A percentile compares a stretch with the other conserved stretches of the same genome.
These are phyloP conservation scores for Colletotrichum theobromicola DNA, from an alignment of 2,329 filamentous ascomycete species.

Conservation along the genomic window DNA sequence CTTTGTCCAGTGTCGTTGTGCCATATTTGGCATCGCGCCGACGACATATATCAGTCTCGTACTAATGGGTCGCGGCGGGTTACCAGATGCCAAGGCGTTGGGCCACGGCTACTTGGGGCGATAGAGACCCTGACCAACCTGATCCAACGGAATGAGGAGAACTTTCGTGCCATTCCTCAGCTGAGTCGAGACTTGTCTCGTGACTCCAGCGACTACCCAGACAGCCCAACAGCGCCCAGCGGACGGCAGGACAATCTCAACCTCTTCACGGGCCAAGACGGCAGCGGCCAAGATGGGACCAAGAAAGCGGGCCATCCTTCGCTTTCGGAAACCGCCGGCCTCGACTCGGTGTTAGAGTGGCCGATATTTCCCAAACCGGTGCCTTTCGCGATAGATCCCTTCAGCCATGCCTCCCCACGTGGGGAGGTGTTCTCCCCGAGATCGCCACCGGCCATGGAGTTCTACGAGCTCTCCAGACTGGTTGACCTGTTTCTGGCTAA, in stretches of 20 bases:
- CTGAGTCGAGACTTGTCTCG: constrained; percentile 16
- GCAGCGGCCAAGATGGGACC: not conserved
- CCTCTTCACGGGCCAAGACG: not conserved
- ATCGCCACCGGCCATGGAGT: constrained; percentile 15
- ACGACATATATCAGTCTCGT: not conserved
- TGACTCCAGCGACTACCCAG: constrained; percentile 15
- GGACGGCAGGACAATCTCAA: not conserved
- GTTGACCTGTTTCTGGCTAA: constrained; percentile 9
- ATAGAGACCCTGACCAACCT: constrained; percentile 19
- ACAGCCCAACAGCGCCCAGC: not conserved
- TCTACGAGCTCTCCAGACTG: constrained; percentile 13
- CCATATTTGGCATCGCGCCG: not conserved
- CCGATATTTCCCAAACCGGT: constrained; percentile 19
- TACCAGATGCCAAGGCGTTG: constrained; percentile 14
- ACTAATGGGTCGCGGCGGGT: not conserved
- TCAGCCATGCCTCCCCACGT: constrained; percentile 7
- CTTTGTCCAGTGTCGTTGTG: not conserved
- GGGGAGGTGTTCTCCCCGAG: constrained; percentile 2
- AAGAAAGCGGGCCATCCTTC: not conserved
- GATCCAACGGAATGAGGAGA: constrained; percentile 20
- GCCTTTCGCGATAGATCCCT: constrained; percentile 9
- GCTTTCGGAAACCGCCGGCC: constrained; percentile 7
- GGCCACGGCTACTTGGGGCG: constrained; percentile 9
- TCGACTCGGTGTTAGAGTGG: constrained; percentile 21
- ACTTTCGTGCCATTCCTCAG: constrained; percentile 17